Base-by-base conservation (phyloP, 208 protist species). In the Entamoeba dispar region DNA sequence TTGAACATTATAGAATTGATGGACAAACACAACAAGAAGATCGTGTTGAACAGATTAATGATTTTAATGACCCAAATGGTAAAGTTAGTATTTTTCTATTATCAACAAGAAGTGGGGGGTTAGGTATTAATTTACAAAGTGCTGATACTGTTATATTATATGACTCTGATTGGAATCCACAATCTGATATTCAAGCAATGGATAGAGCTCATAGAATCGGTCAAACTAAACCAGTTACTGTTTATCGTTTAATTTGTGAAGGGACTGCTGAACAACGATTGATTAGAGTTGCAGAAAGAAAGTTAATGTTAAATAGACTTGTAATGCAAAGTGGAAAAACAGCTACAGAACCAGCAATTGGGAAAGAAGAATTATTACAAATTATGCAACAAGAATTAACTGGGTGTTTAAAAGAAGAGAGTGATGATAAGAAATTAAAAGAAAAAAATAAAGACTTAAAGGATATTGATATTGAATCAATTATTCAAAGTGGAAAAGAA, bases 81-180 rank as follows among this genome's bases (percentile, higher is more conserved):
- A 95, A 96, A 27, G 95, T 98, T 90, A 98, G 98, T 94, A 96
- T 97, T 92, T 99, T 99, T 96, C 97, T 99, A 47, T 95, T 99
- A 3, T 98, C 97, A 0, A 99, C 98, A 34, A 95, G 98, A 49
- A 97, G 97, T 8, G 98, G 98, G 91, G 98, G 98, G 52, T 95
- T 99, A 1, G 98, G 98, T 12, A 95, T 99, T 50, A 99, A 99
- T 94, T 95, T 99, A 19, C 98, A 97, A 38, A 97, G 97, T 55
- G 98, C 98, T 12, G 98, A 99, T 95, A 99, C 97, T 12, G 98
- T 99, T 55, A 98, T 99, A 57, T 98, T 99, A 94, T 99, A 99
- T 95, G 98, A 99, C 95, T 97, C 95, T 77, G 98, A 99, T 95
- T 99, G 98, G 98, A 99, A 99, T 95, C 98, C 98, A 15, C 93